Conservation (phyloP, 2,329 filamentous ascomycete genomes). For the Venturiaceae sp. region DNA sequence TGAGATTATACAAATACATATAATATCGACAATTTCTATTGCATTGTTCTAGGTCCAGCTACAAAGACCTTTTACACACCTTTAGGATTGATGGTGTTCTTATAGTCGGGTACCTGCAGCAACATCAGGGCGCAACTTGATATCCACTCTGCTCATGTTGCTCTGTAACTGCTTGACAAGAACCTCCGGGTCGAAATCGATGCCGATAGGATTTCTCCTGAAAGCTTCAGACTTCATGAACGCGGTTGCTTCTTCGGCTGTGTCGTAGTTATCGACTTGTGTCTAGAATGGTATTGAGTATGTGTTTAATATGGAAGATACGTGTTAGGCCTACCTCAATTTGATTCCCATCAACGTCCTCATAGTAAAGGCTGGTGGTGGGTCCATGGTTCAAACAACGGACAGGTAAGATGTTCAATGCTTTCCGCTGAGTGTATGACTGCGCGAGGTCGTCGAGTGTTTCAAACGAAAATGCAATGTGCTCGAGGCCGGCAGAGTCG, state of each 20-base stretch:
- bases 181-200: slow-evolving; percentile 36
- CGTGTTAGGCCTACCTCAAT: no score
- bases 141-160: no score
- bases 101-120: no score
- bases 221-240: slow-evolving; percentile 31
- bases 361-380: slow-evolving; percentile 39
- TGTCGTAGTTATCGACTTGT: slow-evolving; percentile 27
- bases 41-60: no score
- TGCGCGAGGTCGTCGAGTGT: slow-evolving; percentile 12
- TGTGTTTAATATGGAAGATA: no score
- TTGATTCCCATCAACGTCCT: slow-evolving; percentile 38
- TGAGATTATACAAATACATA: no score
- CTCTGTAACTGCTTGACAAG: slow-evolving; percentile 21
- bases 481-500: slow-evolving; percentile 13
- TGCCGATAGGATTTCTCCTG: slow-evolving; percentile 33
- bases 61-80: no score
- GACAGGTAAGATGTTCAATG: slow-evolving; percentile 19
- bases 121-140: no score
- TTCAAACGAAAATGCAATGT: slow-evolving; percentile 17
- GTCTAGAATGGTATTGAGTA: no score
- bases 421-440: slow-evolving; percentile 15
- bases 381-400: slow-evolving; percentile 40
- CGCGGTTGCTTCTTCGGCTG: slow-evolving; percentile 22
- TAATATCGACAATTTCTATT: no score
- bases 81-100: no score